Base-by-base conservation (phyloP, 2,329 filamentous ascomycete genomes). In the Stagonosporopsis rhizophila region DNA sequence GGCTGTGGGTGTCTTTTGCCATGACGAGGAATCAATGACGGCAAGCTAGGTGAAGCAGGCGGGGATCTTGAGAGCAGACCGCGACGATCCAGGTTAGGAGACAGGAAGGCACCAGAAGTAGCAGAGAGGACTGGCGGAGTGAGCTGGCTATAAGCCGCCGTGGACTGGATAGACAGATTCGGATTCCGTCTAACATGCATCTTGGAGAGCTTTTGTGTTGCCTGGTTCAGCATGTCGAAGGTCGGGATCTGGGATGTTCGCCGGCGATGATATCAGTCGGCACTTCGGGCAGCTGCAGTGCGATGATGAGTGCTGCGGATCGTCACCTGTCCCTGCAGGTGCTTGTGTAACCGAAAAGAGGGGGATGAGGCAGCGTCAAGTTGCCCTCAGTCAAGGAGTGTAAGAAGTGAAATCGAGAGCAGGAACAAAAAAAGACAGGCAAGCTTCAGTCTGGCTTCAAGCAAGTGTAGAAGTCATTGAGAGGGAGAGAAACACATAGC, bases 31-130 rank as follows among this genome's bases (percentile, higher is more conserved):
- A 89, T 79, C 49, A 90, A 81, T 14, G 85, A 87, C 12, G 89
- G 90, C 45, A 92, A 83, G 60, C 85, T 85, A 2, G 89, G 89
- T 2, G 88, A 94, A 30, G 84, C 84, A 4, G 89, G 88, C 23
- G 89, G 90, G 23, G 85, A 87, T 73, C 86, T 87, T 64, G 90
- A 82, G 60, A 90, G 85, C 67, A 87, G 30, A 82, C 88, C 23
- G 82, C 88, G 45, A 39, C 70, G 70, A 15, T 74, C 69, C 28
- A 73, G 60, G 6, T 69, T 70, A 17, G 75, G 72, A 14, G 71
- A 74, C 19, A 77, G 64, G 41, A 75, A 69, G n/a, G 71, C 70
- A 19, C 70, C 67, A 27, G 74, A 75, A 11, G 71, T 73, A 11
- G 74, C 69, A 2, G 74, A 74, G 3, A 64, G 64, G 9, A 56